Evolutionary conservation across 495 filamentous ascomycete genomes (phyloP).

Genomic region (Hypomontagnella monticulosa): DNA sequence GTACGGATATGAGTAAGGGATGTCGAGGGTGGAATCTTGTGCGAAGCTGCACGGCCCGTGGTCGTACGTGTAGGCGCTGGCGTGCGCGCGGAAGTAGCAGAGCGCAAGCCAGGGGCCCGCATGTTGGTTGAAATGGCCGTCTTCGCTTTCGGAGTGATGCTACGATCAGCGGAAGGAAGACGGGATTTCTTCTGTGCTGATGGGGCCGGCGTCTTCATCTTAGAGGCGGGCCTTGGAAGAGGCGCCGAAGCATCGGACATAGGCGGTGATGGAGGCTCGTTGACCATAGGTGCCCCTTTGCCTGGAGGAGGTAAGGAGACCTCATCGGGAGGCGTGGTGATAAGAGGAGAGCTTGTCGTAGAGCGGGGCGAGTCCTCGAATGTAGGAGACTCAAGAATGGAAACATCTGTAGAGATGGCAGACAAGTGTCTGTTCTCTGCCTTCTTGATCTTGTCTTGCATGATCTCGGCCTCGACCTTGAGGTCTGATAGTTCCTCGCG

Average conservation of each 20-base stretch:
- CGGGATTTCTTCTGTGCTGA: conserved; percentile 56
- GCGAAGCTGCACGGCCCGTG: conserved; percentile 49
- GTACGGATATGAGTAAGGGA: conserved; percentile 93
- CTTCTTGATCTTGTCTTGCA: conserved; percentile 87
- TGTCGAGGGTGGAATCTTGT: conserved; percentile 75
- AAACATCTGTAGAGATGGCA: conserved; percentile 60
- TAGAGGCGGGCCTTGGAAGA: conserved; percentile 54
- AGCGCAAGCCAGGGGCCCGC: conserved; percentile 49
- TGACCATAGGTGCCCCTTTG: conserved; percentile 45
- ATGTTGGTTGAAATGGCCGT: conserved; percentile 43
- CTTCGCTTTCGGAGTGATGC: conserved; percentile 60
- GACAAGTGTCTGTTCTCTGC: conserved; percentile 62
- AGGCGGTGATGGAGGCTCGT: conserved; percentile 68
- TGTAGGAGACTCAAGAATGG: conserved; percentile 63
- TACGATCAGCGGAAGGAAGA: conserved; percentile 59
- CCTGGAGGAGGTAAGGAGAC: conserved; percentile 63
- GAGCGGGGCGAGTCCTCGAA: conserved; percentile 67
- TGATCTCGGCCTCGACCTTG: conserved; percentile 93
- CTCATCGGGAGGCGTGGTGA: conserved; percentile 74
- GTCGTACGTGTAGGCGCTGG: conserved; percentile 43
- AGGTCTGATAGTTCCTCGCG: conserved; percentile 91
- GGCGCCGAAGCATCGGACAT: conserved; percentile 82
- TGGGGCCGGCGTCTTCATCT: conserved; percentile 43
- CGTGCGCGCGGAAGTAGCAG: conserved; percentile 48
- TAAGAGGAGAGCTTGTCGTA: conserved; percentile 76